Evolutionary conservation across 257 asterid species (phyloP).

Genomic region (Hygrophila difformis): DNA sequence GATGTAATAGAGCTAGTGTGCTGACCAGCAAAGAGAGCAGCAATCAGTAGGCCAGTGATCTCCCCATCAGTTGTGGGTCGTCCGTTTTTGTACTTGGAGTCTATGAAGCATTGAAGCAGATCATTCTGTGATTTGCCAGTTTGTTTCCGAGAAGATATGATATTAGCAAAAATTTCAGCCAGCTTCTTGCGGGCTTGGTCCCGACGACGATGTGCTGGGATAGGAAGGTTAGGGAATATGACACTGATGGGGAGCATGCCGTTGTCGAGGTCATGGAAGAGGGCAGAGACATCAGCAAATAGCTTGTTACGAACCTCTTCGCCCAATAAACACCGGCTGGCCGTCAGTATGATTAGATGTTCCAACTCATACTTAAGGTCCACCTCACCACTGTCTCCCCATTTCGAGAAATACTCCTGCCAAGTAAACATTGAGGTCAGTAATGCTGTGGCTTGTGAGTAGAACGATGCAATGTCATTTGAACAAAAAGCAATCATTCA

Average conservation of each 20-base stretch:
- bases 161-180: constrained; percentile 52
- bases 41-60: constrained; percentile 83
- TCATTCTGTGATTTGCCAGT: constrained; percentile 57
- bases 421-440: too few species aligned
- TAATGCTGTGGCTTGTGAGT: too few species aligned
- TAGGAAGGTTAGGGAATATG: constrained; percentile 80
- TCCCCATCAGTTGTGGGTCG: constrained; percentile 69
- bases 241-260: constrained; percentile 98
- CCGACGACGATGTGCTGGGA: constrained; percentile 86
- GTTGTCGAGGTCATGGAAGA: constrained; percentile 87
- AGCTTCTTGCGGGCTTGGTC: constrained; percentile 90
- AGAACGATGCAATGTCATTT: too few species aligned
- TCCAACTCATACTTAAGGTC: constrained; percentile 84
- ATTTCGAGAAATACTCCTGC: constrained; percentile 82
- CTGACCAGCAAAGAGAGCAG: constrained; percentile 96
- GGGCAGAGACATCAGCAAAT: constrained; percentile 85
- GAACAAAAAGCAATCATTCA: too few species aligned
- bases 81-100: constrained; percentile 91
- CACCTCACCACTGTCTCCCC: constrained; percentile 94
- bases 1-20: constrained; percentile 97
- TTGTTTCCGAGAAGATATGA: constrained; percentile 61
- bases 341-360: constrained; percentile 85
- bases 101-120: constrained; percentile 85
- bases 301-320: constrained; percentile 94
- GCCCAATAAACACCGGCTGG: constrained; percentile 82